Base-by-base conservation (phyloP, 768 basidiomycete genomes). In the Rhodotorula taiwanensis region DNA sequence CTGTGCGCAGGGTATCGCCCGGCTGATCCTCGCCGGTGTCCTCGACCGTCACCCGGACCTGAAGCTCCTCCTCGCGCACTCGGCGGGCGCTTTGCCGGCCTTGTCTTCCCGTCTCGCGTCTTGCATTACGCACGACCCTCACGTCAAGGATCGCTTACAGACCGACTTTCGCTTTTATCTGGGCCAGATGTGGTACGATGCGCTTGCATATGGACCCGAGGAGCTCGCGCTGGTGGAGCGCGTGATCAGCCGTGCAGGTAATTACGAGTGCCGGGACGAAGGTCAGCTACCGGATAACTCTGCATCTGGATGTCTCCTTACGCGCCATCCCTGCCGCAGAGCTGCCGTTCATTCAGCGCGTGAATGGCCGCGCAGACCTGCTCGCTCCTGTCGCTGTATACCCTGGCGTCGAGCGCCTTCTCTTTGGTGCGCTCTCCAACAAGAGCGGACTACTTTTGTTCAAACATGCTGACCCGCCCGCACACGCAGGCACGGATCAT, bases 131-230 rank as follows among this genome's bases (percentile, higher is more conserved):
- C 90, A 93, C 72, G 89, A 93, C 74, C 89, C 89, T 5, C 75
- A 84, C 58, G 87, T 89, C 33, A 83, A 85, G 25, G 81, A 82
- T 3, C 79, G 88, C 45, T 79, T 92, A 47, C 79, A 84, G 73
- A 85, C 89, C 70, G 89, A 93, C 74, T 87, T 87, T 28, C 82
- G 90, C 42, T 88, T 83, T 73, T 92, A 91, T 64, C 70, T 92
- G 25, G 86, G 87, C 1, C 83, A 81, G 74, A 78, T 92, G 21
- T 89, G 84, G 71, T 84, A 85, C 72, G 90, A 92, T 72, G 88
- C 89, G 2, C 87, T 93, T n/a, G 83, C 86, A 11, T 92, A 92
- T 75, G 90, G 89, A 2, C 77, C 88, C 0, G 89, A 89, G 70
- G 90, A 92, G 73, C 79, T 92, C 45, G 83, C 81, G 9, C 89